Evolutionary conservation across 495 filamentous ascomycete genomes (phyloP), one percentile per base, ranked within the genome.

Genomic region (Penicillium paxilli): DNA sequence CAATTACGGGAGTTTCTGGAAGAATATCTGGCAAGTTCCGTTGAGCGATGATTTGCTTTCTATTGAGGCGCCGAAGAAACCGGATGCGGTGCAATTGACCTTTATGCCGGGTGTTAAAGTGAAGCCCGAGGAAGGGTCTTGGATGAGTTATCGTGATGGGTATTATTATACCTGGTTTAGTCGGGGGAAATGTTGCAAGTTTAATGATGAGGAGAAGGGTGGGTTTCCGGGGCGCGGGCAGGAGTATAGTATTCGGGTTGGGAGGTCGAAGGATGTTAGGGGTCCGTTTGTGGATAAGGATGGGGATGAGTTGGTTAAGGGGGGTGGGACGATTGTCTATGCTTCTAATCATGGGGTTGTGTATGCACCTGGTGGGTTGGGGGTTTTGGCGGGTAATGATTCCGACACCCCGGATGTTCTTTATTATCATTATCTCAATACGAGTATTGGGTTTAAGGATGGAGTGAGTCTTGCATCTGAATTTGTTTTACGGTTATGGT

Each of bases 131-230:
- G 89, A 92, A 62, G 88, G 82, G 1, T 63, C 77, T 0, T 87
- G 77, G 55, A 72, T 89, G 59, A 86, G 79, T 66, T 81, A 79
- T 50, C 58, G 75, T 9, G 75, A 72, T 0, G 73, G 64, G 0
- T 90, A 83, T 47, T 91, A 87, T 55, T 91, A 90, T 58, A 64
- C 87, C 2, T 90, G 89, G 75, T 89, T 84, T 64, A 87, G 82
- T 49, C 74, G 80, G 33, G 88, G 89, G 2, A 63, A 74, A 10
- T 92, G 89, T 71, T 92, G 89, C 61, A 74, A 75, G 3, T 84
- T 84, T 50, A 9, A 9, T 12, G 68, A 3, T 5, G 20, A 21
- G 40, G 19, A 75, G 28, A 11, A 56, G 14, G 55, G 49, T 14
- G 58, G 55, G 19, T 74, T 72, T 30, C 87, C 88, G 0, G 60